Conservation (phyloP, 2,329 filamentous ascomycete genomes). For the Blastomyces gilchristii region DNA sequence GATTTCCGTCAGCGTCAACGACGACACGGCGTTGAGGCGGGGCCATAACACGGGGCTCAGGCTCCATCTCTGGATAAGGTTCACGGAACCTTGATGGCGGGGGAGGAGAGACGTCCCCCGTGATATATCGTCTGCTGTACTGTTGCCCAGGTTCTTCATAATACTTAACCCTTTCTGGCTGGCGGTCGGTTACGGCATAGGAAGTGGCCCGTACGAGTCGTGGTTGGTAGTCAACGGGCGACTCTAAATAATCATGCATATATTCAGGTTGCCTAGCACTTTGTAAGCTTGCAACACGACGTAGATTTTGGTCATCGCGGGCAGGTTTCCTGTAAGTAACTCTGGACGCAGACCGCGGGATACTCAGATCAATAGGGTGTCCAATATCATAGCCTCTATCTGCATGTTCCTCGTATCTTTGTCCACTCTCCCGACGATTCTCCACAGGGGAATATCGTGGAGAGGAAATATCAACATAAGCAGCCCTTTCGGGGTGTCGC, state of each 20-base stretch:
- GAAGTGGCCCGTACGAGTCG: constrained; percentile 30
- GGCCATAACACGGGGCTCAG: constrained; percentile 40
- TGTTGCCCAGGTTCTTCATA: constrained; percentile 30
- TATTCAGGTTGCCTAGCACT: constrained; percentile 35
- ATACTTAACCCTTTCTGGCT: constrained; percentile 28
- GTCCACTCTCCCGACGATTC: constrained; percentile 26
- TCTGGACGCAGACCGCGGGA: constrained; percentile 33
- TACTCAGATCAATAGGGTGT: constrained; percentile 24
- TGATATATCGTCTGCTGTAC: constrained; percentile 26
- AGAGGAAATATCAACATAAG: constrained; percentile 40
- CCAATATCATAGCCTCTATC: constrained; percentile 19
- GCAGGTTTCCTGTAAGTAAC: constrained; percentile 28
- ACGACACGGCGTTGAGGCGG: constrained; percentile 58
- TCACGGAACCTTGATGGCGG: constrained; percentile 29
- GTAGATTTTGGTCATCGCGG: constrained; percentile 37
- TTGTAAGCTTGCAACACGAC: constrained; percentile 39
- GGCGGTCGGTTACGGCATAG: constrained; percentile 32
- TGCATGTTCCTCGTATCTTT: constrained; percentile 30
- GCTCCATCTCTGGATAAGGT: constrained; percentile 34
- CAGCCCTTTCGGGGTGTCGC: constrained; percentile 32
- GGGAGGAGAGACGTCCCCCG: constrained; percentile 29
- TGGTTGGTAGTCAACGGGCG: constrained; percentile 29
- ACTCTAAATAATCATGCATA: constrained; percentile 36
- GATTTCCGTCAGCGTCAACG: constrained; percentile 71
- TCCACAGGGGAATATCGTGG: constrained; percentile 30